A percentile compares a stretch with the other conserved stretches of the same genome.
These are phyloP conservation scores for Phytophthora meadii DNA, from an alignment of 352 stramenopile species.

Conservation along the genomic window DNA sequence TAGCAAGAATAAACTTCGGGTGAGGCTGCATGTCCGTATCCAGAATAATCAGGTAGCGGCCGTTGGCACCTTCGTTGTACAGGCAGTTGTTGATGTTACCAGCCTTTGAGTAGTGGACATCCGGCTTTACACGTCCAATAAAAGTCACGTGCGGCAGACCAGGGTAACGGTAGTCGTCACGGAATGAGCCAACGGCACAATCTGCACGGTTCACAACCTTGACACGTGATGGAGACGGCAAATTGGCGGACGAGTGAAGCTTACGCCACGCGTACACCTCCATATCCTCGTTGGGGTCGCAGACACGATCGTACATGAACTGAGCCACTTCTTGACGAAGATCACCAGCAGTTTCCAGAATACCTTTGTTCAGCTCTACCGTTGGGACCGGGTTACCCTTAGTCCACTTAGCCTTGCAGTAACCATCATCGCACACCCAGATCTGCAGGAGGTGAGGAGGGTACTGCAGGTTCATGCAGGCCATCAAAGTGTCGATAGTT, in stretches of 20 bases:
- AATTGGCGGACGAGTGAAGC: slow-evolving; percentile 82
- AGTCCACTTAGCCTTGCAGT: slow-evolving; percentile 83
- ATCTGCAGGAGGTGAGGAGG: slow-evolving; percentile 85
- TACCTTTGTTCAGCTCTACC: slow-evolving; percentile 82
- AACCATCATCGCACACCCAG: slow-evolving; percentile 87
- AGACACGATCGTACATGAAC: slow-evolving; percentile 89
- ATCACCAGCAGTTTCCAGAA: slow-evolving; percentile 82
- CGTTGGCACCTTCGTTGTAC: slow-evolving; percentile 86
- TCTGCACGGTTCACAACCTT: slow-evolving; percentile 77
- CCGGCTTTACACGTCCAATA: slow-evolving; percentile 80
- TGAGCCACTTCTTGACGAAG: slow-evolving; percentile 82
- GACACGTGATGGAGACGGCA: slow-evolving; percentile 64
- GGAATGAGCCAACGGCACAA: slow-evolving; percentile 82
- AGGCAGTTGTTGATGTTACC: slow-evolving; percentile 91
- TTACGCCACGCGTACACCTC: slow-evolving; percentile 88
- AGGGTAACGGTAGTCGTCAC: slow-evolving; percentile 84
- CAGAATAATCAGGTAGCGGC: slow-evolving; percentile 81
- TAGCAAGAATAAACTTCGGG: slow-evolving; percentile 77
- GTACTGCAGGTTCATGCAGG: slow-evolving; percentile 91
- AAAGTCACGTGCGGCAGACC: slow-evolving; percentile 81
- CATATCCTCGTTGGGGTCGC: slow-evolving; percentile 85
- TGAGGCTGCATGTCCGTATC: slow-evolving; percentile 89
- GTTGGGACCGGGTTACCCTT: slow-evolving; percentile 78
- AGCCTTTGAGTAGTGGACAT: slow-evolving; percentile 87
- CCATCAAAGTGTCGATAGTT: slow-evolving; percentile 85